Evolutionary conservation across 1,284 basidiomycete species (phyloP), one percentile per base, ranked within the genome.

Genomic region (Austroboletus novae-zelandiae): DNA sequence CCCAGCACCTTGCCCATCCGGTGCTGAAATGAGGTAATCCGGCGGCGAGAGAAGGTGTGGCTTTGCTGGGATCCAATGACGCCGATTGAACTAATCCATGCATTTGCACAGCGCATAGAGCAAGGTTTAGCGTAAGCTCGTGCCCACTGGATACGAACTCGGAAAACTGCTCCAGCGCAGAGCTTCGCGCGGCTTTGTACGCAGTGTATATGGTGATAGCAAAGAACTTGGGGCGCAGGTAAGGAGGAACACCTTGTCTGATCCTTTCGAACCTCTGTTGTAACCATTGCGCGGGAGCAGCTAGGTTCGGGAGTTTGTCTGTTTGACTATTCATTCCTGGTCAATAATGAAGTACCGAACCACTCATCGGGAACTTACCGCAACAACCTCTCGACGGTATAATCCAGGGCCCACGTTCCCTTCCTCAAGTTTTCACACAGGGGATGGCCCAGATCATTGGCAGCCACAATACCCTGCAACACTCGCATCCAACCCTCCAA

Each of bases 401-500:
- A 97, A 66, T 96, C 91, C 58, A 96, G 71, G 4, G 94, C 87
- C 94, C 95, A 98, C 11, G 78, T 77, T 7, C 95, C 94, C 43
- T 88, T 78, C 52, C 95, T 80, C 49, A 98, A 69, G 67, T 98
- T 91, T 9, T 76, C 84, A 61, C 92, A 96, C 5, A 98, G 76
- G 0, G 93, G 81, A 67, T 97, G 93, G 0, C 95, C 94, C 8
- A 98, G 78, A 65, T 98, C 94, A 67, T 97, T 98, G 62, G 83
- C 80, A 54, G 77, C 75, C 81, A 94, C 94, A 63, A 97, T 83
- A 53, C 84, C 80, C 37, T 82, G 77, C 47, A 98, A 73, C 0
- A 86, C 85, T 56, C 88, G 83, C 92, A 98, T 97, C 92, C 94
- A 98, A 1, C 94, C 95, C 67, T 98, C 92, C 45, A 98, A 69